These are phyloP conservation scores for Ascochyta koolunga DNA, from an alignment of 2,329 filamentous ascomycete genomes.

Conservation along the genomic window DNA sequence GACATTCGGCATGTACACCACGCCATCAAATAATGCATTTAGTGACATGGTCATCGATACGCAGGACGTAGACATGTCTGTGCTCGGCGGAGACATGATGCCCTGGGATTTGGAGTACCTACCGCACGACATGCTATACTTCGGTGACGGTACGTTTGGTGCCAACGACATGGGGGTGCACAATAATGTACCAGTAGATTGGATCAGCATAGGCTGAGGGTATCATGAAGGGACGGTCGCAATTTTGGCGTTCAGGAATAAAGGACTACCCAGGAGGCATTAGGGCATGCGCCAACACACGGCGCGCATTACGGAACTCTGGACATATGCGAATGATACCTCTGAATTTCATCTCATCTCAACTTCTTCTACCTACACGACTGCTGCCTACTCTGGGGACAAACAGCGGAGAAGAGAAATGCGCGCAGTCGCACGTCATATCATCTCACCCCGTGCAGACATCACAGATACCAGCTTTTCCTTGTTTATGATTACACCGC, in stretches of 20 bases:
- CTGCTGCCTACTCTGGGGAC: too few species aligned
- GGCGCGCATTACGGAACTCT: background rate
- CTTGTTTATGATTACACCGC: background rate
- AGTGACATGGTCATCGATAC: constrained; percentile 73
- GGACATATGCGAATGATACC: constrained; percentile 13
- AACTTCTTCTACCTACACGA: background rate
- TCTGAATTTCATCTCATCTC: background rate
- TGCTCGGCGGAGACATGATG: constrained; percentile 72
- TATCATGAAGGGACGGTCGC: background rate
- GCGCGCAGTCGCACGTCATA: background rate
- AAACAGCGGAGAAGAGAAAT: background rate
- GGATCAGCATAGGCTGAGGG: background rate
- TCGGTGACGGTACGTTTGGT: constrained; percentile 27
- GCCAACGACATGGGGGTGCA: constrained; percentile 4
- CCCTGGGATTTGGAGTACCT: constrained; percentile 75
- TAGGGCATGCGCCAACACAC: background rate
- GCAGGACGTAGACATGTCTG: constrained; percentile 76
- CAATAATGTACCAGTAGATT: background rate
- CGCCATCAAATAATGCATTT: constrained; percentile 40
- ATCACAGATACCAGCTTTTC: background rate
- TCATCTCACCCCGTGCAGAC: background rate
- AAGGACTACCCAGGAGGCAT: background rate
- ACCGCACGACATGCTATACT: constrained; percentile 66
- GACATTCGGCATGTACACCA: constrained; percentile 32
- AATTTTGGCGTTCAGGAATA: constrained; percentile 6